A percentile compares a stretch with the other conserved stretches of the same genome.
Conservation (phyloP, 2,329 filamentous ascomycete genomes). For the Cytospora mali region DNA sequence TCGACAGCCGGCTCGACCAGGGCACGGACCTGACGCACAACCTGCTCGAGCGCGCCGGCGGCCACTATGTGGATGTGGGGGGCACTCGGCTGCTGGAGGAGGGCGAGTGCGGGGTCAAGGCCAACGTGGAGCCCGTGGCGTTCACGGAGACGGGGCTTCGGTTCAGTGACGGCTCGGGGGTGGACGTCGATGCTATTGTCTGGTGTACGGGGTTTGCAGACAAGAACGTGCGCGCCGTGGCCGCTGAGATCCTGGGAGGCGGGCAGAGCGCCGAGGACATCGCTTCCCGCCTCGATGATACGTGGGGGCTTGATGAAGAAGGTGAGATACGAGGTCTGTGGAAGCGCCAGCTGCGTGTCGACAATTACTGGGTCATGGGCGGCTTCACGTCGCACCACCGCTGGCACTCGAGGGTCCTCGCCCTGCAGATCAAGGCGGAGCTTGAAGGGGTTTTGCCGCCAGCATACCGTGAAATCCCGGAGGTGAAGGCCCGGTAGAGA, state of each 20-base stretch:
- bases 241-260: conserved; percentile 36
- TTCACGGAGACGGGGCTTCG: conserved; percentile 38
- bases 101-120: conserved; percentile 37
- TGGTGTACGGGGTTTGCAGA: conserved; percentile 46
- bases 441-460: conserved; percentile 40
- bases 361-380: conserved; percentile 42
- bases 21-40: conserved; percentile 35
- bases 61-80: conserved; percentile 45
- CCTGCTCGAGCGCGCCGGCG: conserved; percentile 41
- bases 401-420: conserved; percentile 38
- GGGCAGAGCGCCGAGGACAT: conserved; percentile 33
- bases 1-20: conserved; percentile 36
- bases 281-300: conserved; percentile 39
- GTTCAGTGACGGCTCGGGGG: conserved; percentile 38
- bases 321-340: conserved; percentile 46
- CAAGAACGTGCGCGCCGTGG: conserved; percentile 34
- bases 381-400: conserved; percentile 39
- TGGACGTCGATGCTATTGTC: conserved; percentile 41
- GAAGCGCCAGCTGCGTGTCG: conserved; percentile 39
- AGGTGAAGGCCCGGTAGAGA: not conserved
- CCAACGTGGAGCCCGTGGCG: conserved; percentile 35
- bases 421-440: conserved; percentile 40
- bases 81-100: conserved; percentile 38
- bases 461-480: conserved; percentile 34
- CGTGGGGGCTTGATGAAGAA: conserved; percentile 45